A percentile compares a stretch with the other conserved stretches of the same genome.
These are phyloP conservation scores for Adansonia rubrostipa DNA, from an alignment of 441 rosid species.

Conservation along the genomic window DNA sequence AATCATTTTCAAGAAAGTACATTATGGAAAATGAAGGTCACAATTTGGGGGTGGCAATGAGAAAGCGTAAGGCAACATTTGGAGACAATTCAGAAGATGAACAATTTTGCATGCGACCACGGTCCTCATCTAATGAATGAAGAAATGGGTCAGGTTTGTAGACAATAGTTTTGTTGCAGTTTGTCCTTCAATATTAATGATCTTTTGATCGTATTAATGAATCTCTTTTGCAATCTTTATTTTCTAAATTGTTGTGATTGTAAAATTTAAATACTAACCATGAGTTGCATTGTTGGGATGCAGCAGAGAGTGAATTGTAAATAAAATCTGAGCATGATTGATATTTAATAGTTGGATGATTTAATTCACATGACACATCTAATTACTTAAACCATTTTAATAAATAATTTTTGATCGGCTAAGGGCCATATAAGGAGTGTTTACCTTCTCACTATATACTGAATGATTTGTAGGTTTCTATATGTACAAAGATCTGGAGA, in stretches of 20 bases:
- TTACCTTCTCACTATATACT: constrained; percentile 3
- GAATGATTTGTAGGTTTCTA: constrained; percentile 18
- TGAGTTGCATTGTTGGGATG: constrained; percentile 35
- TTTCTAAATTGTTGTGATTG: constrained; percentile 33
- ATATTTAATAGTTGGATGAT: constrained; percentile 18
- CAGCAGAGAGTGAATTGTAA: constrained; percentile 37
- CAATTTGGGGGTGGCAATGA: constrained; percentile 45
- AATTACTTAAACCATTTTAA: constrained; percentile 10
- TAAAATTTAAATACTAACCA: constrained; percentile 27
- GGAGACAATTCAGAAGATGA: constrained; percentile 46
- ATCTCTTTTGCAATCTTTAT: constrained; percentile 34
- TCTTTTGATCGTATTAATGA: constrained; percentile 29
- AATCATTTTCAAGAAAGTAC: constrained; percentile 43
- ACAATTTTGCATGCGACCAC: constrained; percentile 47
- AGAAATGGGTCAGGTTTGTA: constrained; percentile 53
- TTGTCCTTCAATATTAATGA: constrained; percentile 36
- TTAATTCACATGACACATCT: neutral
- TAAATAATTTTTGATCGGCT: neutral
- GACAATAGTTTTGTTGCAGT: constrained; percentile 42
- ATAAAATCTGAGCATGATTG: constrained; percentile 31
- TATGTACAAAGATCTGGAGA: neutral
- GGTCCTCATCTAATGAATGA: constrained; percentile 38
- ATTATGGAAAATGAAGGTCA: constrained; percentile 41
- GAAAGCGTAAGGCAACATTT: constrained; percentile 55
- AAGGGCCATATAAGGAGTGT: neutral